phyloP scores from a whole-genome alignment of 495 filamentous ascomycete genomes.

The Podospora pseudopauciseta region DNA sequence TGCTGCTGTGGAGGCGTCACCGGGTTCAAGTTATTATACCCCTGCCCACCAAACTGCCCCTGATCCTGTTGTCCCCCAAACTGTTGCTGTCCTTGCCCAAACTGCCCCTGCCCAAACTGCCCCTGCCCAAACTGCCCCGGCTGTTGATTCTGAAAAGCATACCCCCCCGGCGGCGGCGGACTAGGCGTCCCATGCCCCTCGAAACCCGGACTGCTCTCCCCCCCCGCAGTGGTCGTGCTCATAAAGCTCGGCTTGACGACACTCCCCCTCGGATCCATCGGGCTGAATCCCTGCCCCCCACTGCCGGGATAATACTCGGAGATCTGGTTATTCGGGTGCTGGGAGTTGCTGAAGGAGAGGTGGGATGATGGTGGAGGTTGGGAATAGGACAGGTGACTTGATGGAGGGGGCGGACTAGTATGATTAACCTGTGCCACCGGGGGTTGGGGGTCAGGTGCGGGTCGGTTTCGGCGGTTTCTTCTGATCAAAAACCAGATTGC shows the following conservation, averaged over 20 bases:
- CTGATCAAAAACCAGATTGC: conserved; percentile 4
- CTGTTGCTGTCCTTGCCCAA: background rate
- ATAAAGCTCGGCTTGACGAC: background rate
- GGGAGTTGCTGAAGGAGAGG: background rate
- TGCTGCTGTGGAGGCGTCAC: background rate
- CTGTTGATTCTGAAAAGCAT: background rate
- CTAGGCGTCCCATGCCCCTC: background rate
- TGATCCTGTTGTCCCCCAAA: background rate
- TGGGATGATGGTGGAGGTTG: background rate
- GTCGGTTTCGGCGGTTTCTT: conserved; percentile 1
- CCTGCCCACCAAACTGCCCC: no score
- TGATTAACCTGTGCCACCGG: background rate
- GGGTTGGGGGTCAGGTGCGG: background rate
- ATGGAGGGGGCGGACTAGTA: background rate
- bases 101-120: conserved; percentile 6
- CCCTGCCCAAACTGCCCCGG: conserved; percentile 10
- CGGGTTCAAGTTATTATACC: no score
- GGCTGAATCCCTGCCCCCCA: background rate
- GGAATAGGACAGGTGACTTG: background rate
- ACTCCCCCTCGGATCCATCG: conserved; percentile 8
- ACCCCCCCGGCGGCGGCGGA: background rate
- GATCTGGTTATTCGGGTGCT: background rate
- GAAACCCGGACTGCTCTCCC: background rate
- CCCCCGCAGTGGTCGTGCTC: background rate
- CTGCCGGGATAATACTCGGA: background rate